Evolutionary conservation across 805 yeast species (phyloP).

Genomic region (Candida palmyrensis): DNA sequence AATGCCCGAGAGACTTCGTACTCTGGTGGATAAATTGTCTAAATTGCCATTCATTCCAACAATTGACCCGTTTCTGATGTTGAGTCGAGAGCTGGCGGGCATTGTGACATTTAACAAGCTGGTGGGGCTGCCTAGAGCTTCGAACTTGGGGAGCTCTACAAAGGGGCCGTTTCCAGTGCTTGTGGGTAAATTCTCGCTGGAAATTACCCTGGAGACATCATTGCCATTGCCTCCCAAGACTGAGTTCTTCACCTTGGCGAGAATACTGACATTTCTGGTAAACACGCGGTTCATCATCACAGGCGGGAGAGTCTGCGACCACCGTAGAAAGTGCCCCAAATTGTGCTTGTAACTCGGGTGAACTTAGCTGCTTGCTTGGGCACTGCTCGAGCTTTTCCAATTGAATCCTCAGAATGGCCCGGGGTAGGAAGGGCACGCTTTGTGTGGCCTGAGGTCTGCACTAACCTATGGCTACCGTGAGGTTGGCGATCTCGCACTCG

Average conservation of each 20-base stretch:
- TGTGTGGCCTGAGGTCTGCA: too few relatives aligned
- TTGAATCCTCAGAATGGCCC: too few relatives aligned
- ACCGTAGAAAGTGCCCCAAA: too few relatives aligned
- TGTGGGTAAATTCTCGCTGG: slow-evolving; percentile 16
- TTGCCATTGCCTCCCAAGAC: slow-evolving; percentile 1
- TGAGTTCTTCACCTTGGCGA: slow-evolving; percentile 2
- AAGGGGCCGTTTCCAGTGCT: slow-evolving; percentile 44
- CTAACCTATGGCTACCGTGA: too few relatives aligned
- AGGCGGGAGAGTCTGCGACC: too few relatives aligned
- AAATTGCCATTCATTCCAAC: slow-evolving; percentile 43
- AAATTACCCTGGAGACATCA: slow-evolving; percentile 1
- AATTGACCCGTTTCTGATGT: slow-evolving; percentile 33
- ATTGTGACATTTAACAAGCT: slow-evolving; percentile 38
- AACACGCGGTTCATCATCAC: too few relatives aligned
- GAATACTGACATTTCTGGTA: slow-evolving; percentile 1
- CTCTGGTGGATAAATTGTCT: slow-evolving; percentile 14
- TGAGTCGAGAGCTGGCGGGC: slow-evolving; percentile 37
- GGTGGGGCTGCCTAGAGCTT: slow-evolving; percentile 34
- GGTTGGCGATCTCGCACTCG: too few relatives aligned
- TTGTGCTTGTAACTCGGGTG: too few relatives aligned
- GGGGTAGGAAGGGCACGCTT: too few relatives aligned
- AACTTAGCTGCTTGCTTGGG: too few relatives aligned
- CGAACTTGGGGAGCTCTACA: slow-evolving; percentile 37
- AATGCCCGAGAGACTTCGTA: slow-evolving; percentile 1
- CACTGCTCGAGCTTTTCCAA: too few relatives aligned